Conservation (phyloP, 306 rosid genomes). For the Trifolium repens region DNA sequence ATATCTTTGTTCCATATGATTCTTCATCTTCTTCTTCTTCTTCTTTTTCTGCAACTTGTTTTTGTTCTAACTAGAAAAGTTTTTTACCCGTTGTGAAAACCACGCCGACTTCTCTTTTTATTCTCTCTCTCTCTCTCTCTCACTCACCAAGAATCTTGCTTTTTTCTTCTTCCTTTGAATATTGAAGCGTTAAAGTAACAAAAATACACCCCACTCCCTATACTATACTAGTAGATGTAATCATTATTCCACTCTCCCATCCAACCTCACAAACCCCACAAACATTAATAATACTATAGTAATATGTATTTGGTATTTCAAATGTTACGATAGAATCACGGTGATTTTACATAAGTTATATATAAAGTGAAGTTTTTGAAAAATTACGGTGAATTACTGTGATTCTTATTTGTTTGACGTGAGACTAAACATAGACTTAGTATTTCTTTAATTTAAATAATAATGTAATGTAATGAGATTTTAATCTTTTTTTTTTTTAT, state of each 20-base stretch:
- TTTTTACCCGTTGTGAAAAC: conserved; percentile 35
- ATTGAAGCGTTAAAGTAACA: conserved; percentile 48
- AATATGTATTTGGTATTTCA: too few relatives aligned
- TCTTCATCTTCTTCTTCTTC: conserved; percentile 34
- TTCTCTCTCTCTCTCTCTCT: conserved; percentile 31
- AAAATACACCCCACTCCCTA: conserved; percentile 39
- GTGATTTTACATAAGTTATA: too few relatives aligned
- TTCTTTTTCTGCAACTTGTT: conserved; percentile 6
- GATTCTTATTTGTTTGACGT: too few relatives aligned
- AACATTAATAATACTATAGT: background rate
- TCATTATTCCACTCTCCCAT: conserved; percentile 54
- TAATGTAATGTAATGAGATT: too few relatives aligned
- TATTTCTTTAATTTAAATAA: background rate
- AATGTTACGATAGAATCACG: too few relatives aligned
- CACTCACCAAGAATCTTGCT: conserved; percentile 71
- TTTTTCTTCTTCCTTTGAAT: conserved; percentile 63
- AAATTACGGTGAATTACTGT: too few relatives aligned
- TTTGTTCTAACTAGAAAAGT: conserved; percentile 14
- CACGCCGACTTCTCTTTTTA: conserved; percentile 50
- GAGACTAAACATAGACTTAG: too few relatives aligned
- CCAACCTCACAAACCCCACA: conserved; percentile 12
- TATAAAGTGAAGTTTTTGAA: too few relatives aligned
- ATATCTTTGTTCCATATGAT: background rate
- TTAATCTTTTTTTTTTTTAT: background rate
- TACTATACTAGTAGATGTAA: conserved; percentile 33